Conservation (phyloP, 176 grass and related monocot genomes). For the Cenchrus americanus region DNA sequence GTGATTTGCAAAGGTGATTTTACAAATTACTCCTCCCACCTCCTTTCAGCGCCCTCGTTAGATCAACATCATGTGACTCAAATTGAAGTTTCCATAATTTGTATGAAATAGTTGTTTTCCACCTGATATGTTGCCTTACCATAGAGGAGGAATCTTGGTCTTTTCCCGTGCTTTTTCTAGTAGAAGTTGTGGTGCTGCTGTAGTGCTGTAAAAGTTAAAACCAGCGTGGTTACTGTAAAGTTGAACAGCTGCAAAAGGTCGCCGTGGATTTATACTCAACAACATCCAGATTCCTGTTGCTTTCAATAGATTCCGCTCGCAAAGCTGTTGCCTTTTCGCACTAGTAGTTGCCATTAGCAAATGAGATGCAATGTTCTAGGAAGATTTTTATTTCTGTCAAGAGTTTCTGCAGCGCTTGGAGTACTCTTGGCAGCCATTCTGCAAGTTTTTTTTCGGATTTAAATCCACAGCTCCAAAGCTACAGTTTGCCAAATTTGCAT, state of each 20-base stretch:
- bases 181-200: background rate
- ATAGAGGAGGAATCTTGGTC: background rate
- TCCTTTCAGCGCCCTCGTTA: too few species aligned
- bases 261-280: conserved; percentile 6
- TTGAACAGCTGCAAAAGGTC: background rate
- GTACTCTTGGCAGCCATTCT: background rate
- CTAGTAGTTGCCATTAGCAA: background rate
- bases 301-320: conserved; percentile 19
- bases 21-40: too few species aligned
- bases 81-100: too few species aligned
- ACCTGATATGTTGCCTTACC: too few species aligned
- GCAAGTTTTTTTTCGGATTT: background rate
- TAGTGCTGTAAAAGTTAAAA: too few species aligned
- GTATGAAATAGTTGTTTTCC: too few species aligned
- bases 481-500: background rate
- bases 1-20: too few species aligned
- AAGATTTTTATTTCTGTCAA: background rate
- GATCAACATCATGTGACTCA: too few species aligned
- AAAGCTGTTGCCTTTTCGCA: conserved; percentile 12
- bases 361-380: background rate
- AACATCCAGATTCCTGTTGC: conserved; percentile 1
- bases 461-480: background rate
- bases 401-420: background rate
- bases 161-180: background rate
- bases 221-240: too few species aligned